Evolutionary conservation across 345 rosid species (phyloP).

Genomic region (Hypericum perforatum): DNA sequence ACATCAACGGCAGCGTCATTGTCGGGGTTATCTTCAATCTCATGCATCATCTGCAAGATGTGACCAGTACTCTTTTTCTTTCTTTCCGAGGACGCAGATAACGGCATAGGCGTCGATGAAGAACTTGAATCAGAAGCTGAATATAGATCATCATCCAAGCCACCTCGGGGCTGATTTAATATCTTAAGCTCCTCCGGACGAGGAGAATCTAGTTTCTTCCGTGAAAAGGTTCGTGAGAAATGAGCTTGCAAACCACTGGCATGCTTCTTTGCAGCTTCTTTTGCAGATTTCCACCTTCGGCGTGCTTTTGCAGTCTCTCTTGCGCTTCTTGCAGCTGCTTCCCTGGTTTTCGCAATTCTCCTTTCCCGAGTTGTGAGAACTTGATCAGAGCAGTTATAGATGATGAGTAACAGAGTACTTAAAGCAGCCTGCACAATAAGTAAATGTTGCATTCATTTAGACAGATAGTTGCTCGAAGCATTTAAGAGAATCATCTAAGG

Average conservation of each 20-base stretch:
- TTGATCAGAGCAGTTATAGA: conserved; percentile 89
- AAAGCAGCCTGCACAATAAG: conserved; percentile 58
- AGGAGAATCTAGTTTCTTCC: conserved; percentile 17
- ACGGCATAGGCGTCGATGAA: conserved; percentile 18
- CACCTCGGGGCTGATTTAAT: conserved; percentile 32
- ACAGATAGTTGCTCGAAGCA: not conserved
- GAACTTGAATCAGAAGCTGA: conserved; percentile 21
- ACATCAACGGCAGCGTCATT: conserved; percentile 21
- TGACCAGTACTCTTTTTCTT: conserved; percentile 27
- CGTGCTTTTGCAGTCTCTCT: conserved; percentile 61
- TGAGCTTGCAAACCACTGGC: conserved; percentile 57
- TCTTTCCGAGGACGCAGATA: conserved; percentile 21
- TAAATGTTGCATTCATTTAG: not conserved
- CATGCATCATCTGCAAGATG: conserved; percentile 25
- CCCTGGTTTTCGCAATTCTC: conserved; percentile 71
- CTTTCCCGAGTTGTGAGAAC: conserved; percentile 64
- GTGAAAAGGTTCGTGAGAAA: conserved; percentile 55
- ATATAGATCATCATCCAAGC: conserved; percentile 29
- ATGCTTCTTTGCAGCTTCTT: conserved; percentile 57
- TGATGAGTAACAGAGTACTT: conserved; percentile 56
- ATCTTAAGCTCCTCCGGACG: conserved; percentile 31
- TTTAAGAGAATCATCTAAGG: conserved; percentile 3
- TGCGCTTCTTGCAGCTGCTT: conserved; percentile 69
- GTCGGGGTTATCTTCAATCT: conserved; percentile 34
- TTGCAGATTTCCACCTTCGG: conserved; percentile 70